Evolutionary conservation across 75 land plant genomes (phyloP).

Genomic region (Sequoiadendron giganteum): DNA sequence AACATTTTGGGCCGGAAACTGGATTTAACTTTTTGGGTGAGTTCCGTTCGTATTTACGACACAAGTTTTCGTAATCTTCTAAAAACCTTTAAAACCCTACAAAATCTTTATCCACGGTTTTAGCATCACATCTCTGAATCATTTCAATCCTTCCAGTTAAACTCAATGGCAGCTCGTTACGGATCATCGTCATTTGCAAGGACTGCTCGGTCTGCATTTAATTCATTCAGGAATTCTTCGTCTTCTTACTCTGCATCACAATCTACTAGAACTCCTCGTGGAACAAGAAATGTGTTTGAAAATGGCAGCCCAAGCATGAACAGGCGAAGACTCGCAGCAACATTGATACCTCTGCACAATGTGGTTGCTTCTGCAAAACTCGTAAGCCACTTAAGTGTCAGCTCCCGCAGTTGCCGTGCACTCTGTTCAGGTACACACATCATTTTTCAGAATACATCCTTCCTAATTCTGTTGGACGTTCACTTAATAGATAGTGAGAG

Average conservation of each 20-base stretch:
- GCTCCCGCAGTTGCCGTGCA: conserved; percentile 42
- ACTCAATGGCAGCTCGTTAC: background rate
- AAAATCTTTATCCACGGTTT: background rate
- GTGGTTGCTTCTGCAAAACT: conserved; percentile 62
- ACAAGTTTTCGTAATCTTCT: background rate
- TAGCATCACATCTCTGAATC: background rate
- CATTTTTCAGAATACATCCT: no score
- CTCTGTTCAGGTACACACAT: conserved; percentile 60
- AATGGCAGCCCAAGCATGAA: background rate
- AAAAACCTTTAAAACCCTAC: background rate
- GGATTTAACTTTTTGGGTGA: no score
- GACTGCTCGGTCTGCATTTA: conserved; percentile 5
- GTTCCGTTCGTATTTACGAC: no score
- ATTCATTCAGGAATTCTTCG: background rate
- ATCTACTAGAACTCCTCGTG: background rate
- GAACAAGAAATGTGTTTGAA: background rate
- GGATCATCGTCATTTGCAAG: conserved; percentile 8
- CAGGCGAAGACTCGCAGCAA: conserved; percentile 27
- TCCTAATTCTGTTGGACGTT: no score
- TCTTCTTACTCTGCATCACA: background rate
- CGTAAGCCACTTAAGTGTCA: conserved; percentile 50
- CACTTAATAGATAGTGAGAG: no score
- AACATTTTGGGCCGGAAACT: no score
- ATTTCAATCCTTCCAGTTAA: background rate
- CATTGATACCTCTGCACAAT: conserved; percentile 60